These are phyloP conservation scores for Cercophora sp. DNA, from an alignment of 495 filamentous ascomycete species.

Conservation along the genomic window DNA sequence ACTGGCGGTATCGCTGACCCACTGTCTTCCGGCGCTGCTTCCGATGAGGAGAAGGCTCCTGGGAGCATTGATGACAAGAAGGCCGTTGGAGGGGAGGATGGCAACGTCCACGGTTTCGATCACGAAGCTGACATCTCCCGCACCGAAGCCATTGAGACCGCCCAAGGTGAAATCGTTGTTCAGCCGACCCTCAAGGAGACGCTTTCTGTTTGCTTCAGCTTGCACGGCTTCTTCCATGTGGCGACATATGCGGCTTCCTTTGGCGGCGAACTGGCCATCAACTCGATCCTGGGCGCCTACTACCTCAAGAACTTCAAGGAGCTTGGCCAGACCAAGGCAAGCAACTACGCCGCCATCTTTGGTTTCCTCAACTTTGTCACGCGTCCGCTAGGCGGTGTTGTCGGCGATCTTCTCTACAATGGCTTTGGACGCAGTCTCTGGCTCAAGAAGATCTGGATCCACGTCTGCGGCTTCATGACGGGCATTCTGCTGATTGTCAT, in stretches of 20 bases:
- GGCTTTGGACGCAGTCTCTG: constrained; percentile 55
- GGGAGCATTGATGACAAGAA: constrained; percentile 27
- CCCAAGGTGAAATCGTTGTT: constrained; percentile 60
- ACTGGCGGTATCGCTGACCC: neutral
- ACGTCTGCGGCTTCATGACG: constrained; percentile 57
- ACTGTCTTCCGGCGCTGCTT: constrained; percentile 21
- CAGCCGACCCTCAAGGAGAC: constrained; percentile 61
- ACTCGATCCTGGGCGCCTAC: constrained; percentile 75
- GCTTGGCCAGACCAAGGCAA: constrained; percentile 67
- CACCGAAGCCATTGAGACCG: constrained; percentile 53
- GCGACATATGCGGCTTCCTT: constrained; percentile 78
- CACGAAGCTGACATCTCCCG: constrained; percentile 51
- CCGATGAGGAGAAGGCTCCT: constrained; percentile 19
- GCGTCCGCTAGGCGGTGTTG: constrained; percentile 69
- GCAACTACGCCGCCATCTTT: constrained; percentile 85
- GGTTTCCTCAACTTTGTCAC: constrained; percentile 78
- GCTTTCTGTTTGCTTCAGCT: constrained; percentile 55
- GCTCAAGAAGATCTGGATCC: constrained; percentile 72
- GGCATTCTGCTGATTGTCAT: constrained; percentile 69
- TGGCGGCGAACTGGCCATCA: constrained; percentile 80
- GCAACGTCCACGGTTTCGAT: constrained; percentile 23
- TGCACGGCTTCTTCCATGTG: constrained; percentile 63
- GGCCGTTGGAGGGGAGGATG: constrained; percentile 29
- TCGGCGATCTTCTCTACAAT: constrained; percentile 68
- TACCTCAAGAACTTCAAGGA: constrained; percentile 72